phyloP scores from a whole-genome alignment of 2,329 filamentous ascomycete genomes.

The Claviceps arundinis region DNA sequence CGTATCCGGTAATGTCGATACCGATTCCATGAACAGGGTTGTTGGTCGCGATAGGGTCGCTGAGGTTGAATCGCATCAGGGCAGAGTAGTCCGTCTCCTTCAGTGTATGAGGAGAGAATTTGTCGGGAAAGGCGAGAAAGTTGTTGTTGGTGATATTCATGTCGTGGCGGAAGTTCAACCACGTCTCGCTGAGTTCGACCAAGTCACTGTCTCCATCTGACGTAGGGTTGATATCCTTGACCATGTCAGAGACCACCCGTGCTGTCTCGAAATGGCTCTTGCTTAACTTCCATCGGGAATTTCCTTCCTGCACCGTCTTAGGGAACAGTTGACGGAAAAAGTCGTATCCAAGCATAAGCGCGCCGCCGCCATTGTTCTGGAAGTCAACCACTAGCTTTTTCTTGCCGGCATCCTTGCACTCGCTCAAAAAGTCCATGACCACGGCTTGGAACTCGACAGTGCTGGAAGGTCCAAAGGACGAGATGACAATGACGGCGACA shows the following conservation, averaged over 20 bases:
- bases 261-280: conserved; percentile 31
- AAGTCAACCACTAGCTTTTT: conserved; percentile 40
- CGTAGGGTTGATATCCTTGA: conserved; percentile 30
- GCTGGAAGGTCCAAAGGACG: conserved; percentile 15
- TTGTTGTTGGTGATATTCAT: conserved; percentile 34
- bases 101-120: conserved; percentile 26
- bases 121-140: conserved; percentile 34
- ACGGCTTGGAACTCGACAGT: conserved; percentile 22
- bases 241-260: conserved; percentile 28
- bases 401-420: conserved; percentile 33
- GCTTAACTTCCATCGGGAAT: conserved; percentile 25
- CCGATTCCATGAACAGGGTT: conserved; percentile 5
- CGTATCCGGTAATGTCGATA: conserved; percentile 32
- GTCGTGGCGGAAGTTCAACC: conserved; percentile 37
- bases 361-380: conserved; percentile 40
- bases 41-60: conserved; percentile 27
- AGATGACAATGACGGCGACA: conserved; percentile 16
- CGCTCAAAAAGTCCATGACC: conserved; percentile 20
- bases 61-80: conserved; percentile 37
- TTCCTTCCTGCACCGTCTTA: conserved; percentile 22
- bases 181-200: conserved; percentile 32
- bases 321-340: conserved; percentile 44
- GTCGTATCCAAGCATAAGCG: conserved; percentile 46
- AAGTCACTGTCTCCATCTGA: conserved; percentile 23
- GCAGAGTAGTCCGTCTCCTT: conserved; percentile 41